A percentile compares a stretch with the other conserved stretches of the same genome.
phyloP scores from a whole-genome alignment of 2,329 filamentous ascomycete genomes.

The Aspergillus ustus region DNA sequence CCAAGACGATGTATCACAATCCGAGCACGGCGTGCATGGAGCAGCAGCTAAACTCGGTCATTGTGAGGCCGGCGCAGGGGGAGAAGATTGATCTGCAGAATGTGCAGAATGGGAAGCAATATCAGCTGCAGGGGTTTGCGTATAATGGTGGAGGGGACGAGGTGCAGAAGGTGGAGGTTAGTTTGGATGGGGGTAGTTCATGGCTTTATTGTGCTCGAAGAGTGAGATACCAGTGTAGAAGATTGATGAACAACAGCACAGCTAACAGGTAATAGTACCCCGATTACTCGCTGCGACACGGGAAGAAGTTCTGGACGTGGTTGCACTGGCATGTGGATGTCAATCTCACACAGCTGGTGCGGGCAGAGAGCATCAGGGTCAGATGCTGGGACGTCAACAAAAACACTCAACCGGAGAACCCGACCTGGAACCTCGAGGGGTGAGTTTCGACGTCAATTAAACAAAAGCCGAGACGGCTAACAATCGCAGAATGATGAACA shows the following conservation, averaged over 20 bases:
- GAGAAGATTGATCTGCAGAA: slow-evolving; percentile 48
- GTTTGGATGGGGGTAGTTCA: slow-evolving; percentile 51
- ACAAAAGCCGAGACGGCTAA: background rate
- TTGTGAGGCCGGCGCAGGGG: slow-evolving; percentile 52
- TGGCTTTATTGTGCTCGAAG: slow-evolving; percentile 56
- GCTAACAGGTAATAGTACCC: slow-evolving; percentile 42
- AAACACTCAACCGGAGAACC: slow-evolving; percentile 54
- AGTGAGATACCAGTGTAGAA: background rate
- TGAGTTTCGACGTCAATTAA: background rate
- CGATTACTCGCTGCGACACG: slow-evolving; percentile 55
- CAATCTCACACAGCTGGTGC: slow-evolving; percentile 49
- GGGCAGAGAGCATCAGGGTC: slow-evolving; percentile 50
- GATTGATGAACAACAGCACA: background rate
- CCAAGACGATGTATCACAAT: slow-evolving; percentile 53
- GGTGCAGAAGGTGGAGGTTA: slow-evolving; percentile 56
- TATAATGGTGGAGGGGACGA: slow-evolving; percentile 57
- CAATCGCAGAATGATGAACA: slow-evolving; percentile 57
- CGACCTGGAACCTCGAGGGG: slow-evolving; percentile 51
- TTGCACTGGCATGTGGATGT: slow-evolving; percentile 58
- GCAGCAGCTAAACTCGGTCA: slow-evolving; percentile 56
- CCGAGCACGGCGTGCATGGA: slow-evolving; percentile 55
- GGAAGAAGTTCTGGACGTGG: slow-evolving; percentile 61
- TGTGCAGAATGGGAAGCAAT: slow-evolving; percentile 46
- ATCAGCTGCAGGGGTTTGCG: slow-evolving; percentile 54
- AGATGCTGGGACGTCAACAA: slow-evolving; percentile 57